Conservation (phyloP, 345 rosid species). For the Fremontodendron californicum region DNA sequence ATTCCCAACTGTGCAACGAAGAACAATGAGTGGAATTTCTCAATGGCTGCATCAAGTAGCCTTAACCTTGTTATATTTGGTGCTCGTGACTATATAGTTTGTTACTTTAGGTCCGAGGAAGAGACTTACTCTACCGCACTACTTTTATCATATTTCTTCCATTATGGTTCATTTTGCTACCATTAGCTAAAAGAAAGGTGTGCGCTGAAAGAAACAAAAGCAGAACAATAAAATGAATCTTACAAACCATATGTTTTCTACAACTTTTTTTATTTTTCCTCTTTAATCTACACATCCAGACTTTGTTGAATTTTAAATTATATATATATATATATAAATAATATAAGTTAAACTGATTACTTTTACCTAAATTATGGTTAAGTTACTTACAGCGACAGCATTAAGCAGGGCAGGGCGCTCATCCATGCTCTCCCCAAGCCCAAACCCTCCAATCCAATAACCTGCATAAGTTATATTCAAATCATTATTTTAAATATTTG, state of each 20-base stretch:
- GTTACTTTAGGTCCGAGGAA: background rate
- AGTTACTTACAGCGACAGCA: conserved; percentile 47
- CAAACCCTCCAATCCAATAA: conserved; percentile 81
- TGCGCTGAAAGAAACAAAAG: background rate
- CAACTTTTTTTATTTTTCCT: background rate
- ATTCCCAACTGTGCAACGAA: background rate
- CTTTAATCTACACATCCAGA: background rate
- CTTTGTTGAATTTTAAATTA: background rate
- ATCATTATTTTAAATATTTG: background rate
- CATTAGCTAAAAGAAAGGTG: conserved; percentile 2
- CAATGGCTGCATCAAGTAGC: background rate
- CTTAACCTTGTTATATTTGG: background rate
- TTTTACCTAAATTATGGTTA: background rate
- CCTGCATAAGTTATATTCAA: conserved; percentile 35
- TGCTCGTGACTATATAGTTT: background rate
- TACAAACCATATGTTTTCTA: background rate
- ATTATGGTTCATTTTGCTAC: background rate
- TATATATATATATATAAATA: background rate
- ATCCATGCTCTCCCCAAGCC: conserved; percentile 74
- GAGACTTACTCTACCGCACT: background rate
- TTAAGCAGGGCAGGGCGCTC: conserved; percentile 58
- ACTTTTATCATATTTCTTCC: background rate
- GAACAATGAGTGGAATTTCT: background rate
- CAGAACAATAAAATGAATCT: background rate
- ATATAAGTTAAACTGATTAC: background rate